Conservation (phyloP, 305 asterid genomes). For the Ajuga reptans region DNA sequence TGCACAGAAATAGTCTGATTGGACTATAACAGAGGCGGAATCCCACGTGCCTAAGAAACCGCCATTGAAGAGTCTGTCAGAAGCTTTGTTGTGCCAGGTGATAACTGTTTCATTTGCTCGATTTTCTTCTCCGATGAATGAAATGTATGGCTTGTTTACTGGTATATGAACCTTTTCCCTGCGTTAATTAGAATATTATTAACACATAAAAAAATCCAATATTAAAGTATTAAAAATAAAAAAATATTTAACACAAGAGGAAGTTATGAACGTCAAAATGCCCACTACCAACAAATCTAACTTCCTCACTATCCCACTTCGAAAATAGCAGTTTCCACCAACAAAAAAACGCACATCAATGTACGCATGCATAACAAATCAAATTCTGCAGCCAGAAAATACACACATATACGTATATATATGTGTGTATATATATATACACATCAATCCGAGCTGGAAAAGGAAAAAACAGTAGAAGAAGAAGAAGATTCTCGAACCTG, state of each 20-base stretch:
- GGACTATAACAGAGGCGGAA: constrained; percentile 57
- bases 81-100: constrained; percentile 71
- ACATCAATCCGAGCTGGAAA: background rate
- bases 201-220: background rate
- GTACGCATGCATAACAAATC: constrained; percentile 25
- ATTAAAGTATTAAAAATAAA: background rate
- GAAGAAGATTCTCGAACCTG: constrained; percentile 32
- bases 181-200: constrained; percentile 12
- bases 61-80: constrained; percentile 36
- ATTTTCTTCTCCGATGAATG: constrained; percentile 52
- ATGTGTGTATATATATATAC: background rate
- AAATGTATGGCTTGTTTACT: constrained; percentile 55
- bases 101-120: constrained; percentile 41
- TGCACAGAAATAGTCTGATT: constrained; percentile 67
- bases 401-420: background rate
- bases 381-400: constrained; percentile 1
- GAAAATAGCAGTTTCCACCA: constrained; percentile 14
- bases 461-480: background rate
- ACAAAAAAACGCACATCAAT: constrained; percentile 12
- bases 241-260: background rate
- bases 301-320: constrained; percentile 32
- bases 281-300: constrained; percentile 23
- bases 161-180: constrained; percentile 72
- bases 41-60: constrained; percentile 48
- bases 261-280: background rate